phyloP scores from a whole-genome alignment of 441 rosid genomes.

The Croton laevigatus region DNA sequence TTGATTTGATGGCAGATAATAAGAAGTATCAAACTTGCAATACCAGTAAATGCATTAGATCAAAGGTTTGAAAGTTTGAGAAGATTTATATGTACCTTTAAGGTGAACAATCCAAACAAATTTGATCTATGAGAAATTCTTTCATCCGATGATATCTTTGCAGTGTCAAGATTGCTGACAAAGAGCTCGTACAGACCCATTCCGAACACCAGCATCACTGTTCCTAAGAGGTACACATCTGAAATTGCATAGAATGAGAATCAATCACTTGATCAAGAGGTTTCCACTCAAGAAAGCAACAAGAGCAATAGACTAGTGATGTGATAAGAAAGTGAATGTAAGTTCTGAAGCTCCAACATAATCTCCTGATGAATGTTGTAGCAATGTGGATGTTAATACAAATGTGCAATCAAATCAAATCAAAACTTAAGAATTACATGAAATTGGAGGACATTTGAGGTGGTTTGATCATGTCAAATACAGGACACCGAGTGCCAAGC shows the following conservation, averaged over 20 bases:
- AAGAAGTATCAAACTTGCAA: neutral
- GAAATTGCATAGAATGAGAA: conserved; percentile 8
- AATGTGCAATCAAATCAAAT: too few species aligned
- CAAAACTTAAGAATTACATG: too few species aligned
- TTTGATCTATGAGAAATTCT: conserved; percentile 44
- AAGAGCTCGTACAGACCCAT: conserved; percentile 93
- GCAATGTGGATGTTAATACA: too few species aligned
- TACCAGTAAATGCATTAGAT: neutral
- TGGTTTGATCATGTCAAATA: too few species aligned
- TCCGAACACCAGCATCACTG: conserved; percentile 97
- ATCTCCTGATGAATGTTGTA: too few species aligned
- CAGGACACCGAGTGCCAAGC: too few species aligned
- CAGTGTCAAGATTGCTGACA: conserved; percentile 68
- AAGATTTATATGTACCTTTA: conserved; percentile 49
- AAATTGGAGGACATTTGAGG: too few species aligned
- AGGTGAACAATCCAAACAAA: conserved; percentile 76
- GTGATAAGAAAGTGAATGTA: neutral
- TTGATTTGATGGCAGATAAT: neutral
- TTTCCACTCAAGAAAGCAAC: neutral
- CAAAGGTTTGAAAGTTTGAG: neutral
- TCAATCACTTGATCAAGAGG: neutral
- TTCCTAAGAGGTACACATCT: conserved; percentile 92
- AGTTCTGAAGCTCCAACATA: neutral
- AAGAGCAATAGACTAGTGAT: neutral
- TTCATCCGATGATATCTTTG: conserved; percentile 41